Conservation (phyloP, 129 eudicot species). For the Flaveria bidentis region DNA sequence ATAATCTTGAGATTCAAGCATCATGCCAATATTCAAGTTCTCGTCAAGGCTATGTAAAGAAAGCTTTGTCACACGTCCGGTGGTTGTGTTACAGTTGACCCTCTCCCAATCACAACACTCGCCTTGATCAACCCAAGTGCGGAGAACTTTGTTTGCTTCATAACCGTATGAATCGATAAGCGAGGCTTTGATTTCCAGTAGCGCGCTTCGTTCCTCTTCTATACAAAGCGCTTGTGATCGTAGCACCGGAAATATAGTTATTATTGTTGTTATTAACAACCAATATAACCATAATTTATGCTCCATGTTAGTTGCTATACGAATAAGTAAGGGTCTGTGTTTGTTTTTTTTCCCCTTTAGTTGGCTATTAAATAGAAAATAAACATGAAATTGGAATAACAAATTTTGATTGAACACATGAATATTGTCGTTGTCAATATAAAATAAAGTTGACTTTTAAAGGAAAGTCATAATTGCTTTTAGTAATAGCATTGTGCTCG, state of each 20-base stretch:
- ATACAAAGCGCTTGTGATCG: slow-evolving; percentile 2
- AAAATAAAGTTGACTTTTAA: no score
- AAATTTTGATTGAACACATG: no score
- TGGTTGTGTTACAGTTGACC: slow-evolving; percentile 17
- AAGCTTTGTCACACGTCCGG: slow-evolving; percentile 2
- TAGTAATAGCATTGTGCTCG: no score
- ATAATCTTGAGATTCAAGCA: neutral
- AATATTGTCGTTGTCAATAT: no score
- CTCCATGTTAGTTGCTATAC: neutral
- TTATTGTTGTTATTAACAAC: neutral
- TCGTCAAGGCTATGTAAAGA: neutral
- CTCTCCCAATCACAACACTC: slow-evolving; percentile 34
- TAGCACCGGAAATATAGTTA: neutral
- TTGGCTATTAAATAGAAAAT: neutral
- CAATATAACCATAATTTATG: neutral
- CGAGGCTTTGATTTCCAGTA: slow-evolving; percentile 20
- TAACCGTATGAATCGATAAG: slow-evolving; percentile 20
- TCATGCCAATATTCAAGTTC: neutral
- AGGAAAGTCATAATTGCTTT: no score
- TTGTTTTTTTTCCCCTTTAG: neutral
- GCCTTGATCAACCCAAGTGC: slow-evolving; percentile 17
- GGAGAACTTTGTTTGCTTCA: neutral
- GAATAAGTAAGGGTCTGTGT: no score
- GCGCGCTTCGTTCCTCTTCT: slow-evolving; percentile 14
- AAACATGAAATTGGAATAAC: no score